phyloP scores from a whole-genome alignment of 495 filamentous ascomycete species.

The Staphylotrichum longicolle region DNA sequence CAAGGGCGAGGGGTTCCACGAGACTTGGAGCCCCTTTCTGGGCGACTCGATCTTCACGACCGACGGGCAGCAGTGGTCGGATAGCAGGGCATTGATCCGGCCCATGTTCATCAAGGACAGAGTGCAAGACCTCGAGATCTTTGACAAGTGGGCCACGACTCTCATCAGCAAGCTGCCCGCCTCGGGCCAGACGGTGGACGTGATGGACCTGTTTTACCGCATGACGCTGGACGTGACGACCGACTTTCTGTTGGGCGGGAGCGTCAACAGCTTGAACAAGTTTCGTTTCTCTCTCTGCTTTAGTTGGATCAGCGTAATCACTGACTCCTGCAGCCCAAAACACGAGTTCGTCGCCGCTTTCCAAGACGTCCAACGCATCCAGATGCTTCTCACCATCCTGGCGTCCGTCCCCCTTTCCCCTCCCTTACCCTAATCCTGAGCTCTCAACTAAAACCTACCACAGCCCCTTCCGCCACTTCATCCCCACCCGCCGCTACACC shows the following conservation, averaged over 20 bases:
- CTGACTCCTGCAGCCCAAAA: constrained; percentile 34
- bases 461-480: constrained; percentile 43
- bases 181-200: constrained; percentile 45
- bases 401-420: constrained; percentile 30
- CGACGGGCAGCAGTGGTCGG: constrained; percentile 54
- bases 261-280: constrained; percentile 53
- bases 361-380: constrained; percentile 51
- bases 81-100: constrained; percentile 52
- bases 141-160: constrained; percentile 48
- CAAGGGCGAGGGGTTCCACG: constrained; percentile 52
- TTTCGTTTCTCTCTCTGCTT: constrained; percentile 2
- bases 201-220: constrained; percentile 54
- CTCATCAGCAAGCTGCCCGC: constrained; percentile 43
- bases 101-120: constrained; percentile 59
- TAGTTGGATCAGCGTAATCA: not conserved
- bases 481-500: constrained; percentile 46
- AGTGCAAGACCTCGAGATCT: constrained; percentile 45
- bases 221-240: constrained; percentile 60
- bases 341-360: constrained; percentile 54
- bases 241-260: constrained; percentile 56
- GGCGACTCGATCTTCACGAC: constrained; percentile 60
- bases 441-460: constrained; percentile 11
- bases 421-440: no score
- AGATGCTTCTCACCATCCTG: constrained; percentile 45
- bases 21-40: constrained; percentile 54